These are phyloP conservation scores for Cercophora scortea DNA, from an alignment of 495 filamentous ascomycete genomes.

Conservation along the genomic window DNA sequence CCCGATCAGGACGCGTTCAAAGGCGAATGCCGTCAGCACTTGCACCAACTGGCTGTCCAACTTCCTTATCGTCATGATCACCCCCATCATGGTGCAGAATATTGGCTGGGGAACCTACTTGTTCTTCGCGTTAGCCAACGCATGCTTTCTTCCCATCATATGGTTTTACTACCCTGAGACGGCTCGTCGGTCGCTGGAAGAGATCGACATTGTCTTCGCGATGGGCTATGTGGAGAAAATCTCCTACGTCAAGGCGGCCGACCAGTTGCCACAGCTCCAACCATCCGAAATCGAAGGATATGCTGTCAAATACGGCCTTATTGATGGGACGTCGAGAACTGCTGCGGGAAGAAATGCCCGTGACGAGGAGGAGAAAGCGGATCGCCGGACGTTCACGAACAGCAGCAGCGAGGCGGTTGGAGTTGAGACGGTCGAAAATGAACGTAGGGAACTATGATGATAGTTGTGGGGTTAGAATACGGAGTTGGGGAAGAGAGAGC, in stretches of 20 bases:
- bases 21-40: constrained; percentile 69
- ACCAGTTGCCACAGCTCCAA: constrained; percentile 59
- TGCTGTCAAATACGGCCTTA: constrained; percentile 53
- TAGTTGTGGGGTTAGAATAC: no score
- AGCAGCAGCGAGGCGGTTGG: constrained; percentile 3
- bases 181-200: constrained; percentile 60
- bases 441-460: background rate
- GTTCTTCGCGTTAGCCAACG: constrained; percentile 69
- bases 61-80: constrained; percentile 75
- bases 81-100: constrained; percentile 59
- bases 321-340: constrained; percentile 5
- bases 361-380: constrained; percentile 7
- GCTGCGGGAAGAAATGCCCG: background rate
- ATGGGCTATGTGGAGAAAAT: constrained; percentile 72
- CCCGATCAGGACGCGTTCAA: constrained; percentile 64
- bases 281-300: constrained; percentile 57
- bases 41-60: constrained; percentile 79
- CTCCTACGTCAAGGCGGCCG: constrained; percentile 60
- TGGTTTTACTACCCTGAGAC: constrained; percentile 77
- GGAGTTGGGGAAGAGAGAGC: no score
- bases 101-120: constrained; percentile 74
- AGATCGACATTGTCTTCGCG: constrained; percentile 73
- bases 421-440: constrained; percentile 5
- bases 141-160: constrained; percentile 62
- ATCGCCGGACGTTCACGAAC: background rate